These are phyloP conservation scores for Lenzites betulinus DNA, from an alignment of 768 basidiomycete genomes.

Conservation along the genomic window DNA sequence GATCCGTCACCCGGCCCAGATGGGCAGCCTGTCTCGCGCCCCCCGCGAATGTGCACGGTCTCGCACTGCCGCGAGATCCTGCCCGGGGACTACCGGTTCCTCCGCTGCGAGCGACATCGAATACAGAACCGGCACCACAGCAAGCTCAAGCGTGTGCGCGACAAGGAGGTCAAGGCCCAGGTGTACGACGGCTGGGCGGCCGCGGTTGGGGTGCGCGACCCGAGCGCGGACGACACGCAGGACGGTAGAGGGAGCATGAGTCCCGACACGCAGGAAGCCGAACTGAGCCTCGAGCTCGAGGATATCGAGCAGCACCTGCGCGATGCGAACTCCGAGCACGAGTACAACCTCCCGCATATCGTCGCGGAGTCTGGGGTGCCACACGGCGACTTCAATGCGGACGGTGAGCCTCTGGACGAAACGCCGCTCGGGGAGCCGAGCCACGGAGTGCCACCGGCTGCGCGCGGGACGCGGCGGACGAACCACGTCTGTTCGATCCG, in stretches of 20 bases:
- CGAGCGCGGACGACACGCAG: not conserved
- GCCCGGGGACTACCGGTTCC: slow-evolving; percentile 48
- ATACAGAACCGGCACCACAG: slow-evolving; percentile 57
- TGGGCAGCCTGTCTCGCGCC: slow-evolving; percentile 27
- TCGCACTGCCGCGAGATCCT: slow-evolving; percentile 57
- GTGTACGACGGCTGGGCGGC: slow-evolving; percentile 28
- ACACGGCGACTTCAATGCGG: not conserved
- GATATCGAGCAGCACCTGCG: slow-evolving; percentile 11
- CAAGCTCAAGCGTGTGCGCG: slow-evolving; percentile 51
- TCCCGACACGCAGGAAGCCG: not conserved
- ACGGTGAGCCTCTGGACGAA: not conserved
- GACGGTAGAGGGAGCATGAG: not conserved
- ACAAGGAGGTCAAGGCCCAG: slow-evolving; percentile 46
- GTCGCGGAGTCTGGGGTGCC: slow-evolving; percentile 4
- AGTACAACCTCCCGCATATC: not conserved
- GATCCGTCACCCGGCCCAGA: not conserved
- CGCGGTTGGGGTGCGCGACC: slow-evolving; percentile 8
- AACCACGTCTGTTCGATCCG: slow-evolving; percentile 43
- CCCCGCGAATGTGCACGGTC: slow-evolving; percentile 56
- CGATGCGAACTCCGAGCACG: not conserved
- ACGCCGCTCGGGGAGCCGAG: slow-evolving; percentile 16
- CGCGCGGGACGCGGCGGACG: slow-evolving; percentile 35
- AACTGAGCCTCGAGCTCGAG: not conserved
- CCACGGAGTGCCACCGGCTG: slow-evolving; percentile 29
- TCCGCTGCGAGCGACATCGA: slow-evolving; percentile 58